A percentile compares a stretch with the other conserved stretches of the same genome.
phyloP scores from a whole-genome alignment of 345 rosid species.

The Mangifera indica region DNA sequence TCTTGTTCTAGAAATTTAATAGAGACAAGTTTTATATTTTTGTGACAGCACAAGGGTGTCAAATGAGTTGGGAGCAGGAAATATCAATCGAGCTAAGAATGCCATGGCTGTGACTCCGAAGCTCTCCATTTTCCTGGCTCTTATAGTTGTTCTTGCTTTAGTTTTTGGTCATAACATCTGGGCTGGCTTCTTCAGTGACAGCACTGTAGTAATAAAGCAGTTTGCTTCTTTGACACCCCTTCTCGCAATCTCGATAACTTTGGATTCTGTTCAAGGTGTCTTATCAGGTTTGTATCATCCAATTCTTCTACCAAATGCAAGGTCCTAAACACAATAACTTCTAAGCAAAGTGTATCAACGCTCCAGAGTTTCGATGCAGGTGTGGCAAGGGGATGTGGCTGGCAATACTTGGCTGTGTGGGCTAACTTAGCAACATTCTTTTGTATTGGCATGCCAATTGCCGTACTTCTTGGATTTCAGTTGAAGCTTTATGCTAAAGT shows the following conservation, averaged over 20 bases:
- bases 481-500: slow-evolving; percentile 35
- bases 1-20: too few relatives aligned
- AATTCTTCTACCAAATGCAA: too few relatives aligned
- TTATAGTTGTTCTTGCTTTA: too few relatives aligned
- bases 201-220: slow-evolving; percentile 31
- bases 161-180: slow-evolving; percentile 55
- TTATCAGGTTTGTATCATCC: slow-evolving; percentile 26
- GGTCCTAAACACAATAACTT: too few relatives aligned
- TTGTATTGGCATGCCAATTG: slow-evolving; percentile 49
- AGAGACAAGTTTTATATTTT: too few relatives aligned
- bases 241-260: slow-evolving; percentile 47
- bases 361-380: slow-evolving; percentile 43
- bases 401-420: slow-evolving; percentile 58
- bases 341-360: too few relatives aligned
- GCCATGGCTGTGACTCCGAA: slow-evolving; percentile 32
- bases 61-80: slow-evolving; percentile 34
- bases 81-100: too few relatives aligned
- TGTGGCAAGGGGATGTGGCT: slow-evolving; percentile 75
- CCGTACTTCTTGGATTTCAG: slow-evolving; percentile 52
- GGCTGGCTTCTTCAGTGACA: slow-evolving; percentile 56
- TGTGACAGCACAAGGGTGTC: slow-evolving; percentile 59
- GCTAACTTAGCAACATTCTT: slow-evolving; percentile 55
- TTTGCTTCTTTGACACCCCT: slow-evolving; percentile 57
- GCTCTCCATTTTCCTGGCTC: too few relatives aligned
- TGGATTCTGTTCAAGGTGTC: slow-evolving; percentile 61